Evolutionary conservation across 2,329 filamentous ascomycete species (phyloP), one percentile per base, ranked within the genome.

Genomic region (Colletotrichum tamarilloi): DNA sequence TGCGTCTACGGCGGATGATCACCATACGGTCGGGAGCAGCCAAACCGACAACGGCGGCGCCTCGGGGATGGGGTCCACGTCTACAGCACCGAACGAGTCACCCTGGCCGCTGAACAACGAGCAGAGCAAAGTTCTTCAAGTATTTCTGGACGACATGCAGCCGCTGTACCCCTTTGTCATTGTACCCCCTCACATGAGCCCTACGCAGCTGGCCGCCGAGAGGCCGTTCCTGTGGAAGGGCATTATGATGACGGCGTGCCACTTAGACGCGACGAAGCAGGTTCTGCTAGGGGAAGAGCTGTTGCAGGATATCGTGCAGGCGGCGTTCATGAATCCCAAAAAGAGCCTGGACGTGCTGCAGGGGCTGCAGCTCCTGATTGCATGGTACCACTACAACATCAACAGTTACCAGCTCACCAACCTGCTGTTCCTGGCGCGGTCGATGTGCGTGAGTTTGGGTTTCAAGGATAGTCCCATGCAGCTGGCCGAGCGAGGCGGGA

Each of bases 361-460:
- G 75, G 85, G 81, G 1, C 71, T 88, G 65, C 81, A 85, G 77
- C 75, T 89, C 16, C 67, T 87, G 16, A 77, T 88, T 24, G 81
- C 83, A 9, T 89, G 87, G 87, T 86, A 83, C 68, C 84, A 87
- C 72, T 85, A 85, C 76, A 85, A 82, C 49, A 78, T 88, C 60
- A 87, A 85, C 76, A 87, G 85, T 75, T 85, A 86, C 60, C 86
- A 88, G 76, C 79, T 88, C 49, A 87, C 84, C 0, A 88, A 88
- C 65, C 69, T 88, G 5, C 78, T 88, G 2, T 88, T 86, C 74
- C 79, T 89, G 62, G 82, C 85, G 5, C 79, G 87, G 49, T 86
- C 85, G 6, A 82, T 88, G 76, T 85, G 84, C 65, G 78, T 85
- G 4, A 84, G 81, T 49, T 77, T 88, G 11, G 83, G 81, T 9